Evolutionary conservation across 2,329 filamentous ascomycete species (phyloP).

Genomic region (Beauveria bassiana): DNA sequence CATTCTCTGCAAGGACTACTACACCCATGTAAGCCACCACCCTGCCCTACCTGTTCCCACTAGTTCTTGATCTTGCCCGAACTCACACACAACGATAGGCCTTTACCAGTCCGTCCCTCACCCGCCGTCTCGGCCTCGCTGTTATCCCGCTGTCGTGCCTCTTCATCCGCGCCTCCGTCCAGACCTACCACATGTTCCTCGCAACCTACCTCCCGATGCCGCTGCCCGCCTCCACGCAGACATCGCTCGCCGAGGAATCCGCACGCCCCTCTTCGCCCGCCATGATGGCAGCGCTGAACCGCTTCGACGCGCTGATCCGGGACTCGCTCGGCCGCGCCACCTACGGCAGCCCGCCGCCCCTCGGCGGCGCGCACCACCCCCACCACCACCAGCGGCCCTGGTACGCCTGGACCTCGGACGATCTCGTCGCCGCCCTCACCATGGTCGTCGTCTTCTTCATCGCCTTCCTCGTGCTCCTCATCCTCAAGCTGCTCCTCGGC

Average conservation of each 20-base stretch:
- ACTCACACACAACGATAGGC: slow-evolving; percentile 43
- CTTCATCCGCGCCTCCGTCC: slow-evolving; percentile 87
- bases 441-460: slow-evolving; percentile 82
- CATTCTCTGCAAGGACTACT: slow-evolving; percentile 94
- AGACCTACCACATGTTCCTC: slow-evolving; percentile 98
- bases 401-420: slow-evolving; percentile 58
- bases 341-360: slow-evolving; percentile 46
- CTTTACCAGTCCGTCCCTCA: slow-evolving; percentile 84
- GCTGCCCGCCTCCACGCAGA: slow-evolving; percentile 55
- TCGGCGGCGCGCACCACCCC: slow-evolving; percentile 18
- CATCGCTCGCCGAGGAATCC: slow-evolving; percentile 57
- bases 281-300: slow-evolving; percentile 68
- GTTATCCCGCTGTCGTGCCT: slow-evolving; percentile 89
- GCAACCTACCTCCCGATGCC: slow-evolving; percentile 77
- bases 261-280: slow-evolving; percentile 60
- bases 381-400: slow-evolving; percentile 35
- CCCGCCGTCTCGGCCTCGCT: slow-evolving; percentile 79
- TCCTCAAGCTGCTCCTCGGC: slow-evolving; percentile 77
- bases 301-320: slow-evolving; percentile 68
- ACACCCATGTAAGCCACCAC: slow-evolving; percentile 63
- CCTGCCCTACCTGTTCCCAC: not conserved
- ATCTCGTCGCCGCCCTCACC: slow-evolving; percentile 67
- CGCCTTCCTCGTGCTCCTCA: slow-evolving; percentile 74
- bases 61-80: slow-evolving; percentile 2
- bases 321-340: slow-evolving; percentile 68